Conservation (phyloP, 495 filamentous ascomycete genomes). For the Chaetomium tenue region DNA sequence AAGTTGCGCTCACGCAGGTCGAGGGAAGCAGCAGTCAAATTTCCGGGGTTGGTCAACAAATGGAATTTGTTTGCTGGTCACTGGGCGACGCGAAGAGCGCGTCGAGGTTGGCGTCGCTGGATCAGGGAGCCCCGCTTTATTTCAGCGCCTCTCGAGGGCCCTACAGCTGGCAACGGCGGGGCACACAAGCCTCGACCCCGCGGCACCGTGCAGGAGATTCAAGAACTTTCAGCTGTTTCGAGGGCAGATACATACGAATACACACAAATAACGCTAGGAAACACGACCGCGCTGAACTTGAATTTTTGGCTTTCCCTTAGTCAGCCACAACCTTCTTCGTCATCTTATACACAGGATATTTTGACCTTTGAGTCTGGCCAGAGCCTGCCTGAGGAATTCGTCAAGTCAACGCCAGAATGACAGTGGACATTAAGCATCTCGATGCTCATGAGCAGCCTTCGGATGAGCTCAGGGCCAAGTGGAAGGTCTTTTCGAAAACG, state of each 20-base stretch:
- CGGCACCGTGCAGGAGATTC: not conserved
- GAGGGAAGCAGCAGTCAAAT: constrained; percentile 28
- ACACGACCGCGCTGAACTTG: too few relatives aligned
- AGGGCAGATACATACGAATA: not conserved
- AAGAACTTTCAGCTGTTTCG: not conserved
- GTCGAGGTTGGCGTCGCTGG: constrained; percentile 21
- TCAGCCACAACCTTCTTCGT: not conserved
- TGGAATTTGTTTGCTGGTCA: constrained; percentile 19
- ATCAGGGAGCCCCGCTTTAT: constrained; percentile 17
- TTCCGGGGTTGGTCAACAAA: constrained; percentile 34
- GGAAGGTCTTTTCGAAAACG: constrained; percentile 55
- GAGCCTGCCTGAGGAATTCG: not conserved
- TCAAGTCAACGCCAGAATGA: constrained; percentile 29
- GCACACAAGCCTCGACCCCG: not conserved
- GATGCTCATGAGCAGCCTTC: constrained; percentile 72
- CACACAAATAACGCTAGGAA: not conserved
- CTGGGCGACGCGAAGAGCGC: constrained; percentile 29
- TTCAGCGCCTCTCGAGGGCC: not conserved
- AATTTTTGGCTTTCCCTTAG: not conserved
- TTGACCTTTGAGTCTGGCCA: not conserved
- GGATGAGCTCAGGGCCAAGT: constrained; percentile 58
- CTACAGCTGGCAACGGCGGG: not conserved
- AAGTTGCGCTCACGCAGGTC: constrained; percentile 2
- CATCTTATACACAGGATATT: not conserved
- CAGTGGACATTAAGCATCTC: constrained; percentile 48